phyloP scores from a whole-genome alignment of 768 basidiomycete species.

The Rhodotorula babjevae region DNA sequence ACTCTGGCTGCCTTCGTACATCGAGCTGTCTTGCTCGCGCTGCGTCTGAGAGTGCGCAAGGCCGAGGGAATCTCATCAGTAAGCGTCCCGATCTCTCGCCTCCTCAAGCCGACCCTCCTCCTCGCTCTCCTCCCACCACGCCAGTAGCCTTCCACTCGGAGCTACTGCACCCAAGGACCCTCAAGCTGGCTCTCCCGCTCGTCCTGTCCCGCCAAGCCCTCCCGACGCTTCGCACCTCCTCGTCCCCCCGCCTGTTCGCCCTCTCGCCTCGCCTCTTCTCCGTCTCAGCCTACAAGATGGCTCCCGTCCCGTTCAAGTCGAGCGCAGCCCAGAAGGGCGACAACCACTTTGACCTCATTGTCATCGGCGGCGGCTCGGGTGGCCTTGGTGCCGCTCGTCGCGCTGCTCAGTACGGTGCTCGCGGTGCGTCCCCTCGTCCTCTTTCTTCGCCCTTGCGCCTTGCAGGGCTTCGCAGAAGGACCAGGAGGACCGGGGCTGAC shows the following conservation, averaged over 20 bases:
- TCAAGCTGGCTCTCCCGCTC: background rate
- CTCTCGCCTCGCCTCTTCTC: background rate
- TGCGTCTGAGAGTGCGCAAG: too few relatives aligned
- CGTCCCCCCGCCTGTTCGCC: background rate
- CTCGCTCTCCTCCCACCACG: background rate
- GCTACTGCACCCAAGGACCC: background rate
- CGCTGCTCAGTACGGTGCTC: constrained; percentile 85
- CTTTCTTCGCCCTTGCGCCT: background rate
- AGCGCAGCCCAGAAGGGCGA: constrained; percentile 23
- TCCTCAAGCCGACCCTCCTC: background rate
- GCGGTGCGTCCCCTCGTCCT: constrained; percentile 51
- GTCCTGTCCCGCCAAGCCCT: background rate
- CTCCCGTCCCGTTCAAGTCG: constrained; percentile 31
- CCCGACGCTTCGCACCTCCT: background rate
- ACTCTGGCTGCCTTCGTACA: too few relatives aligned
- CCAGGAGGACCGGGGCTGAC: background rate
- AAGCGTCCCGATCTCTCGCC: too few relatives aligned
- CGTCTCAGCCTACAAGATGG: constrained; percentile 18
- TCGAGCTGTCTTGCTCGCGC: too few relatives aligned
- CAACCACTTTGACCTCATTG: constrained; percentile 42
- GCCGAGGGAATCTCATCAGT: too few relatives aligned
- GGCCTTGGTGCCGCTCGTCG: constrained; percentile 84
- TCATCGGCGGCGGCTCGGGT: constrained; percentile 63
- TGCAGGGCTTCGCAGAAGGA: too few relatives aligned
- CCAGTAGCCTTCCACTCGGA: background rate